Evolutionary conservation across 768 basidiomycete genomes (phyloP).

Genomic region (Lepiota subincarnata): DNA sequence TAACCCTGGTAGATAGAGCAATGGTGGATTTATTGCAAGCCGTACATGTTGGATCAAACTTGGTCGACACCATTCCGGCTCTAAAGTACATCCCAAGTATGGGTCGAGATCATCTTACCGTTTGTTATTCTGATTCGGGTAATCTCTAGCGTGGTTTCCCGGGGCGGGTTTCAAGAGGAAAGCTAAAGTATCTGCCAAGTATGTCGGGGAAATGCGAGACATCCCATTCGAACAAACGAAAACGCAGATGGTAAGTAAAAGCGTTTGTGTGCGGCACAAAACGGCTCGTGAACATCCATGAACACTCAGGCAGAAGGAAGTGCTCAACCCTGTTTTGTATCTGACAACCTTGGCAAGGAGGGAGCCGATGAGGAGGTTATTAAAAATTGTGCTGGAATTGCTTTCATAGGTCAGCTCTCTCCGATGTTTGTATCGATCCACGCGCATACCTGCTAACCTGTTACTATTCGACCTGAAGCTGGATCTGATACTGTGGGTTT

Average conservation of each 20-base stretch:
- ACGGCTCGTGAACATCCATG: neutral
- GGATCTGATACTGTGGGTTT: constrained; percentile 8
- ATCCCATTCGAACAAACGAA: constrained; percentile 26
- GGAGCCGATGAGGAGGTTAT: constrained; percentile 11
- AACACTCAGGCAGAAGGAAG: constrained; percentile 21
- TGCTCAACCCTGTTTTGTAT: constrained; percentile 22
- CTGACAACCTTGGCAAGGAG: constrained; percentile 26
- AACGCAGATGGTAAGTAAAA: constrained; percentile 20
- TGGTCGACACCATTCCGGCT: constrained; percentile 35
- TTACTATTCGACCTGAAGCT: neutral
- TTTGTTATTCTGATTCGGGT: too few species aligned
- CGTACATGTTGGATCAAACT: constrained; percentile 32
- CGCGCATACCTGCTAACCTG: constrained; percentile 6
- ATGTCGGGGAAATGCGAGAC: constrained; percentile 19
- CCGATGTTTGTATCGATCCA: neutral
- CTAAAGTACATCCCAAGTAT: constrained; percentile 27
- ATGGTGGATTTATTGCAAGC: constrained; percentile 21
- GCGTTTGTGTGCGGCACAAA: neutral
- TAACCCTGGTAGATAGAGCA: constrained; percentile 23
- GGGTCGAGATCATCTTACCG: neutral
- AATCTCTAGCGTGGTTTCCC: constrained; percentile 31
- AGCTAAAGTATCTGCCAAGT: constrained; percentile 22
- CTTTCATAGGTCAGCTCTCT: constrained; percentile 32
- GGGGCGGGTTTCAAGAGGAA: constrained; percentile 30
- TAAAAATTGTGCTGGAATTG: constrained; percentile 35